phyloP scores from a whole-genome alignment of 345 rosid genomes.

The Isatis tinctoria region DNA sequence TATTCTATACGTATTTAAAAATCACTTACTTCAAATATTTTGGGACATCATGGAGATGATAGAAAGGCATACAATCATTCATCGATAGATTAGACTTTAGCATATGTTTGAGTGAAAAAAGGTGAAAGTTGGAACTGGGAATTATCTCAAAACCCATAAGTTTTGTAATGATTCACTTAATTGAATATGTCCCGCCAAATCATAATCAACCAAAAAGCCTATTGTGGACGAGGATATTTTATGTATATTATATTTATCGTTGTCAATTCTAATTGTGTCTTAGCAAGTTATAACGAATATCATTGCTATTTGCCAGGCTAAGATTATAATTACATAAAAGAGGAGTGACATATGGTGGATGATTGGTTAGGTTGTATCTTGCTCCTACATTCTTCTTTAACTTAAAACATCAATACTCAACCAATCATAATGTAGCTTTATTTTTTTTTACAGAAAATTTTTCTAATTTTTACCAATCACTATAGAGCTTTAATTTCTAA shows the following conservation, averaged over 20 bases:
- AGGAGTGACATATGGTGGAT: not conserved
- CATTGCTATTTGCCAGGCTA: not conserved
- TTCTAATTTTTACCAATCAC: no score
- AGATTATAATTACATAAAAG: not conserved
- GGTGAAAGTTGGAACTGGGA: constrained; percentile 14
- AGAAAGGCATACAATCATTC: constrained; percentile 22
- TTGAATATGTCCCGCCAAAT: constrained; percentile 17
- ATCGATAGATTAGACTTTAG: constrained; percentile 18
- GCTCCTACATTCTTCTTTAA: no score
- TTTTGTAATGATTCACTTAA: constrained; percentile 7
- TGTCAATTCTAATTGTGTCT: constrained; percentile 4
- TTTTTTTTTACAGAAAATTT: no score
- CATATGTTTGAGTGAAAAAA: constrained; percentile 29
- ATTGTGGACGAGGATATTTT: not conserved
- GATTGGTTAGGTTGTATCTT: no score
- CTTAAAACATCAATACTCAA: no score
- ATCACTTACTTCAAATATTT: not conserved
- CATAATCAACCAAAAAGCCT: constrained; percentile 8
- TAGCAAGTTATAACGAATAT: not conserved
- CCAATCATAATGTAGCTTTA: no score
- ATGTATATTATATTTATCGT: not conserved
- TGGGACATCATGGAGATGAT: not conserved
- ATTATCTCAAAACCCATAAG: constrained; percentile 11
- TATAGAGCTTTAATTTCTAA: no score
- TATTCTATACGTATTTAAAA: not conserved